Evolutionary conservation across 768 basidiomycete genomes (phyloP), one percentile per base, ranked within the genome.

Genomic region (Coprinopsis cinerea): DNA sequence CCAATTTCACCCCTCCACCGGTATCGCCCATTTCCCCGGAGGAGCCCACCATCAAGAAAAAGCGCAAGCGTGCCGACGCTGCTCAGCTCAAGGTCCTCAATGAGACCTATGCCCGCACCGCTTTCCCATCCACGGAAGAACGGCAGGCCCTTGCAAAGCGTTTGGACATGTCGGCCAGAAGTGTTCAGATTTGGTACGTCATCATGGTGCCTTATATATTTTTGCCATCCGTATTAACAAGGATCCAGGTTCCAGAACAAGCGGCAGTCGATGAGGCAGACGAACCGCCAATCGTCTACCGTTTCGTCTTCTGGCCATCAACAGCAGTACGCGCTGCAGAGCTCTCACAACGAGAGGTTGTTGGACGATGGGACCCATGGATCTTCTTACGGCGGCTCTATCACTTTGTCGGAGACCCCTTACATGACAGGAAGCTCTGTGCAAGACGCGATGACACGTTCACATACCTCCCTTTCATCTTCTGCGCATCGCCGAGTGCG

Each of bases 221-320:
- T 44, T 53, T 59, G 44, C 61, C 58, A 57, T 48, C 49, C 45
- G 49, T 56, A 24, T 53, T 34, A 26, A 20, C 20, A n/a, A n/a
- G n/a, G n/a, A n/a, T 48, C 55, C 65, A 90, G 88, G 88, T 90
- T 90, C 71, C 88, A 90, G 68, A 90, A 90, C 61, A 89, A 89
- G 67, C 73, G 88, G 49, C 88, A 90, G 61, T 83, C 85, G 6
- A 86, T 85, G 83, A 74, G 85, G 46, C 85, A 88, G 64, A 85
- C 83, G 11, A 82, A 80, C 55, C 79, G 84, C 49, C 84, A 87
- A 64, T 69, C 81, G 2, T 72, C 74, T 43, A 67, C 74, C 51
- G 65, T 68, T 44, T 65, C 67, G 32, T 65, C 72, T 27, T 63
- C 64, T 34, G 59, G 73, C 25, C 81, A 81, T 53, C 78, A 77